Conservation (phyloP, 1,284 basidiomycete species). For the Pseudozyma hubeiensis region DNA sequence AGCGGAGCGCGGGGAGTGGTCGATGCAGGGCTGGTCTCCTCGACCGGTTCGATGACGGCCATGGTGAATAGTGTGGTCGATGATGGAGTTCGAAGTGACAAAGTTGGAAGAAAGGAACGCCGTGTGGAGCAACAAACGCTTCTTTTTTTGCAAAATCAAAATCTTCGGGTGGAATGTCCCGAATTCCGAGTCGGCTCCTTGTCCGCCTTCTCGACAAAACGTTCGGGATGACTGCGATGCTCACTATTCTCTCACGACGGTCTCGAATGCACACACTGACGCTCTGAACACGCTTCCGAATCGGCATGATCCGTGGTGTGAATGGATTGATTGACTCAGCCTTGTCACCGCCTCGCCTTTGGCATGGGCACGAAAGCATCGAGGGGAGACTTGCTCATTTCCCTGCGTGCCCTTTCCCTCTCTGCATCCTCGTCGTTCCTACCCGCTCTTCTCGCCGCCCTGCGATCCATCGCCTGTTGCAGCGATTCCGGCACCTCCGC, state of each 20-base stretch:
- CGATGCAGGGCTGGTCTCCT: constrained; percentile 3
- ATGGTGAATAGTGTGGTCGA: constrained; percentile 2
- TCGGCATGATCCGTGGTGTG: no score
- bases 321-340: background rate
- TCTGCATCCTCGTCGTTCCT: constrained; percentile 21
- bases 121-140: constrained; percentile 2
- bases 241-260: no score
- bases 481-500: constrained; percentile 4
- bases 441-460: constrained; percentile 27
- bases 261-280: background rate
- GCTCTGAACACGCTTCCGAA: background rate
- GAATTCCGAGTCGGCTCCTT: background rate
- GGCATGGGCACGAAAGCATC: constrained; percentile 51
- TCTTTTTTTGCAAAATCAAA: background rate
- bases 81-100: background rate
- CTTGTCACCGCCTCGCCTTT: constrained; percentile 18
- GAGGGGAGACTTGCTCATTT: constrained; percentile 48
- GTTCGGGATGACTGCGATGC: no score
- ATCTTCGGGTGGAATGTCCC: background rate
- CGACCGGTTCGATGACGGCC: constrained; percentile 24
- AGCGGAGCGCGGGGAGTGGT: constrained; percentile 3
- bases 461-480: constrained; percentile 29
- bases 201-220: background rate
- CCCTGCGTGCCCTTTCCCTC: constrained; percentile 25
- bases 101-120: no score